A percentile compares a stretch with the other conserved stretches of the same genome.
Evolutionary conservation across 1,284 basidiomycete genomes (phyloP).

Genomic region (Trichosporon sp.): DNA sequence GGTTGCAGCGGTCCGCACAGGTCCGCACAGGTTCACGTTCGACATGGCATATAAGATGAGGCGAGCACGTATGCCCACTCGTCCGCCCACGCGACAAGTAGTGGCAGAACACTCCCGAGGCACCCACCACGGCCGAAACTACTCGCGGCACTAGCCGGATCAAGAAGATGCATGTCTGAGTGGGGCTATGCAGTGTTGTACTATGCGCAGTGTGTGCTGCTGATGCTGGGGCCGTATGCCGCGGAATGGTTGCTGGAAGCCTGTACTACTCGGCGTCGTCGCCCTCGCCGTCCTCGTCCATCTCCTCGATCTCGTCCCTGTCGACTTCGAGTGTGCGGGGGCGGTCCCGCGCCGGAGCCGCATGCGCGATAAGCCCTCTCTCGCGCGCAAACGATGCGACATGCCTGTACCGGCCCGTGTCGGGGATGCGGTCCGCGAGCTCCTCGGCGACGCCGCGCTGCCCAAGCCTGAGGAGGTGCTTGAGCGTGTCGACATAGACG

Average conservation of each 20-base stretch:
- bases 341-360: not conserved
- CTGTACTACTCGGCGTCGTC: not conserved
- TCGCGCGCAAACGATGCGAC: not conserved
- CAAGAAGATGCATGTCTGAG: too few relatives aligned
- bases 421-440: not conserved
- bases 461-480: not conserved
- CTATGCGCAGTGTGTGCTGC: too few relatives aligned
- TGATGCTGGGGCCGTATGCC: too few relatives aligned
- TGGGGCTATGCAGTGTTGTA: too few relatives aligned
- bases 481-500: not conserved
- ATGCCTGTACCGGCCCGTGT: not conserved
- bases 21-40: not conserved
- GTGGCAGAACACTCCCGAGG: too few relatives aligned
- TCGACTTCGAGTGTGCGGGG: not conserved
- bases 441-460: not conserved
- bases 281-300: not conserved
- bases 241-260: not conserved
- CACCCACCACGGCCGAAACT: too few relatives aligned
- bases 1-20: not conserved
- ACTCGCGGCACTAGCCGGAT: too few relatives aligned
- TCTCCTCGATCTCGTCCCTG: not conserved
- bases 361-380: not conserved
- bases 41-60: not conserved
- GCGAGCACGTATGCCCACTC: too few relatives aligned
- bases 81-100: too few relatives aligned